Evolutionary conservation across 2,329 filamentous ascomycete genomes (phyloP).

Genomic region (Ophiostoma montium): DNA sequence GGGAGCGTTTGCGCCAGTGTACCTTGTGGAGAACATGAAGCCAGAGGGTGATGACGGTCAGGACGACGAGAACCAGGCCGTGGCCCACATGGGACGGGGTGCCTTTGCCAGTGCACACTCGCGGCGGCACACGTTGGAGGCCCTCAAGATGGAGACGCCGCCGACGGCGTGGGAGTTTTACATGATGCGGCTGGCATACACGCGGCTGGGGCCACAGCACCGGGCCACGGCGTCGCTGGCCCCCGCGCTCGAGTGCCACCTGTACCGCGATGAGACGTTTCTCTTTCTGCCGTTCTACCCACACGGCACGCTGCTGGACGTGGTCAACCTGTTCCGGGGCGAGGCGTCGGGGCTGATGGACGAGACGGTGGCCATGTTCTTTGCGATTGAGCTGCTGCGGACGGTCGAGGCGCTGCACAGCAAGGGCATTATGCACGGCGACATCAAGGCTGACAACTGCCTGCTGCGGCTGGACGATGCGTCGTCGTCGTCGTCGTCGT

Average conservation of each 20-base stretch:
- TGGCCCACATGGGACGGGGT: slow-evolving; percentile 43
- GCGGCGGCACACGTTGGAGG: slow-evolving; percentile 52
- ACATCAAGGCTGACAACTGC: slow-evolving; percentile 92
- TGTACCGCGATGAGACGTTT: slow-evolving; percentile 83
- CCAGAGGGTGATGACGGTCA: slow-evolving; percentile 28
- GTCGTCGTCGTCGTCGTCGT: slow-evolving; percentile 11
- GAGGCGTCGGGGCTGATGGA: slow-evolving; percentile 69
- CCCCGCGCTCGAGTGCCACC: slow-evolving; percentile 75
- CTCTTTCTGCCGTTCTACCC: slow-evolving; percentile 76
- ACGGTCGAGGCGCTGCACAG: slow-evolving; percentile 78
- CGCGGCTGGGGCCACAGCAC: slow-evolving; percentile 55
- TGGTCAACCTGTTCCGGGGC: slow-evolving; percentile 72
- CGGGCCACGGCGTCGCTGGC: slow-evolving; percentile 68
- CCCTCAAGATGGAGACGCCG: slow-evolving; percentile 87
- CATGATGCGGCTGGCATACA: slow-evolving; percentile 73
- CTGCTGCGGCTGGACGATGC: slow-evolving; percentile 70
- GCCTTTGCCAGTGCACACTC: slow-evolving; percentile 37
- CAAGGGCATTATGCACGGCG: slow-evolving; percentile 72
- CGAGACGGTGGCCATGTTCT: slow-evolving; percentile 88
- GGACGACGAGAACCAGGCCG: slow-evolving; percentile 23
- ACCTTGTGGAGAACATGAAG: slow-evolving; percentile 65
- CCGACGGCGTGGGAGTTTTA: slow-evolving; percentile 92
- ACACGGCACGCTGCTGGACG: slow-evolving; percentile 86
- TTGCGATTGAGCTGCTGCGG: slow-evolving; percentile 78
- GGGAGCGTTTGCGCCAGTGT: slow-evolving; percentile 90